phyloP scores from a whole-genome alignment of 2,329 filamentous ascomycete genomes.

The Teratosphaeria epicoccoides region DNA sequence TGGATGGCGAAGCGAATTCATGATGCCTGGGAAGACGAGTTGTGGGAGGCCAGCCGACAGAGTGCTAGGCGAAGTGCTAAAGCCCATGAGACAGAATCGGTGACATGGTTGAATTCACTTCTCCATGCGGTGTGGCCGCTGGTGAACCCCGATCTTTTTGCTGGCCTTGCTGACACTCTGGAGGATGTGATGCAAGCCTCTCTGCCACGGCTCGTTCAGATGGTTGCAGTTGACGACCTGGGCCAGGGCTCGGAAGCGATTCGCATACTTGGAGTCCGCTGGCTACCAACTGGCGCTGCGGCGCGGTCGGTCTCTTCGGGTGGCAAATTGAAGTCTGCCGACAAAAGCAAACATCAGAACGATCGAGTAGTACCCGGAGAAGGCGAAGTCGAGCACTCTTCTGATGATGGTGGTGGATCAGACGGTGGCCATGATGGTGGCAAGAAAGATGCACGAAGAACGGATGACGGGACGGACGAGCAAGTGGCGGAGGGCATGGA shows the following conservation, averaged over 20 bases:
- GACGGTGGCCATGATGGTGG: slow-evolving; percentile 9
- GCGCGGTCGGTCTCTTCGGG: slow-evolving; percentile 49
- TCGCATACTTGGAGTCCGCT: slow-evolving; percentile 59
- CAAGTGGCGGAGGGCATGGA: slow-evolving; percentile 52
- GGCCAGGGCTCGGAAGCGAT: slow-evolving; percentile 64
- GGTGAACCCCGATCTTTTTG: slow-evolving; percentile 65
- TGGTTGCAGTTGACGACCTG: slow-evolving; percentile 66
- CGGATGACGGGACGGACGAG: slow-evolving; percentile 15
- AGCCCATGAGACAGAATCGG: slow-evolving; percentile 49
- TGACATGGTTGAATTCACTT: slow-evolving; percentile 61
- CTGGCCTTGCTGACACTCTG: slow-evolving; percentile 56
- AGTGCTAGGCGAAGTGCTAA: slow-evolving; percentile 40
- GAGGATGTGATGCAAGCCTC: slow-evolving; percentile 76
- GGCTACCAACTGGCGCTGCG: slow-evolving; percentile 62
- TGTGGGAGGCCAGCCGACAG: slow-evolving; percentile 55
- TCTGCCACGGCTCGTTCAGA: slow-evolving; percentile 56
- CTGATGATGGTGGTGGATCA: slow-evolving; percentile 15
- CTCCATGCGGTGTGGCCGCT: slow-evolving; percentile 61
- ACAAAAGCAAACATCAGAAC: slow-evolving; percentile 33
- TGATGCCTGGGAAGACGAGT: slow-evolving; percentile 55
- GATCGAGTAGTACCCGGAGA: slow-evolving; percentile 42
- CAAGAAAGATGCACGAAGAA: slow-evolving; percentile 19
- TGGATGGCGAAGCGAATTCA: slow-evolving; percentile 54
- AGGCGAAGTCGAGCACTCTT: slow-evolving; percentile 28
- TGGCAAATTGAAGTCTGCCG: slow-evolving; percentile 44